phyloP scores from a whole-genome alignment of 352 stramenopile genomes.

The Phytophthora citrophthora region DNA sequence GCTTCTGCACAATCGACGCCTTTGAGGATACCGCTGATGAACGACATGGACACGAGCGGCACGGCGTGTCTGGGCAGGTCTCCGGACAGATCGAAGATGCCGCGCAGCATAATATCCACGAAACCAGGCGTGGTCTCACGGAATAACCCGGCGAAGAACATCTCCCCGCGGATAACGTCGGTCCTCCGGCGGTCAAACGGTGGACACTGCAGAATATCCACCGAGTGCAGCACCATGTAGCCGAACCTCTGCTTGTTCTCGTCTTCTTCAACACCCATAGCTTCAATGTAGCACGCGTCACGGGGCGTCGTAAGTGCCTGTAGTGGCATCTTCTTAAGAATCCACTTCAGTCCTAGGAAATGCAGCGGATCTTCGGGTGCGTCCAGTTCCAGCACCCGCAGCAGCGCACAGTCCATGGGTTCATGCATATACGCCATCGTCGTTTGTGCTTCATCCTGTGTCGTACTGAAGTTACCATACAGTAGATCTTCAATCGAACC shows the following conservation, averaged over 20 bases:
- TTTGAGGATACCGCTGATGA: slow-evolving; percentile 42
- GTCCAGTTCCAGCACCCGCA: slow-evolving; percentile 49
- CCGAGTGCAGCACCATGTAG: slow-evolving; percentile 55
- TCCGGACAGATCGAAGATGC: slow-evolving; percentile 47
- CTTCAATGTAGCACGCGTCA: slow-evolving; percentile 44
- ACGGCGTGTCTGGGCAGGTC: slow-evolving; percentile 39
- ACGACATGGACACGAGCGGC: slow-evolving; percentile 40
- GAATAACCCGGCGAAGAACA: slow-evolving; percentile 45
- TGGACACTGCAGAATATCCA: slow-evolving; percentile 50
- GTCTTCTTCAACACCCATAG: slow-evolving; percentile 54
- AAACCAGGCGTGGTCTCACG: slow-evolving; percentile 44
- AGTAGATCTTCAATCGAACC: slow-evolving; percentile 60
- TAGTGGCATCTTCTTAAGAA: slow-evolving; percentile 44
- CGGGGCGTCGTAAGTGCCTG: slow-evolving; percentile 25
- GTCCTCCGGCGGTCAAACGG: slow-evolving; percentile 38
- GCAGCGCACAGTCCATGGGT: slow-evolving; percentile 44
- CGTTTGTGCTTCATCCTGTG: slow-evolving; percentile 48
- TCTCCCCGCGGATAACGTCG: slow-evolving; percentile 39
- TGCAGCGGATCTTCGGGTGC: slow-evolving; percentile 49
- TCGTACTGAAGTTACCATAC: slow-evolving; percentile 53
- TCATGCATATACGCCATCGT: slow-evolving; percentile 42
- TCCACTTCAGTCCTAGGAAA: slow-evolving; percentile 63
- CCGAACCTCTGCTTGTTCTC: slow-evolving; percentile 36
- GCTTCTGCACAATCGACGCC: slow-evolving; percentile 53
- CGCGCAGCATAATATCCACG: slow-evolving; percentile 54